Conservation (phyloP, 345 rosid species). For the Hevea brasiliensis region DNA sequence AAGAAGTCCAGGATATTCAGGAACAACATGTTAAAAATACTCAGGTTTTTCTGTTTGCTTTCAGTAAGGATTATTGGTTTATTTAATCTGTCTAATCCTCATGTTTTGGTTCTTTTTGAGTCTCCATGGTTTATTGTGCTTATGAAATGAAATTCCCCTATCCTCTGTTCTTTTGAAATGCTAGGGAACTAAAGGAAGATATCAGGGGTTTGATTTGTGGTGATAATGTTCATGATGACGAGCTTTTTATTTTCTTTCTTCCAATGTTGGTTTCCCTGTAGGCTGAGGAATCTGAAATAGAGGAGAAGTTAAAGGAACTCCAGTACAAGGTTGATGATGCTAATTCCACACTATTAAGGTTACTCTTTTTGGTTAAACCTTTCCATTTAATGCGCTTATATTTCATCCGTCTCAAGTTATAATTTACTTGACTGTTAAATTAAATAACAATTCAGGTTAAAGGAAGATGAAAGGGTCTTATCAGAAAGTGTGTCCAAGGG, state of each 20-base stretch:
- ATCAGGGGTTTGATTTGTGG: neutral
- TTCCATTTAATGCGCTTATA: slow-evolving; percentile 11
- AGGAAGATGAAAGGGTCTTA: slow-evolving; percentile 60
- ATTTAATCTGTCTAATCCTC: neutral
- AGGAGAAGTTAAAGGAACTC: slow-evolving; percentile 61
- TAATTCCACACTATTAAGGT: slow-evolving; percentile 58
- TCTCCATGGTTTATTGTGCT: neutral
- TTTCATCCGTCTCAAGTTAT: slow-evolving; percentile 10
- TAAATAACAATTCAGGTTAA: slow-evolving; percentile 48
- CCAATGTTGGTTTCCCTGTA: slow-evolving; percentile 30
- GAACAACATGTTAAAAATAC: slow-evolving; percentile 70
- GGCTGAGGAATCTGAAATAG: slow-evolving; percentile 85
- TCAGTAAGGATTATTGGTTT: neutral
- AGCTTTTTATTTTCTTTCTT: neutral
- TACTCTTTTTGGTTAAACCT: slow-evolving; percentile 12
- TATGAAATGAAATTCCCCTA: neutral
- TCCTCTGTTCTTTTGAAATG: neutral
- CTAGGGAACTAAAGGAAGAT: neutral
- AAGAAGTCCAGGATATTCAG: slow-evolving; percentile 65
- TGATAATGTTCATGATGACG: neutral
- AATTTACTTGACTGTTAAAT: slow-evolving; percentile 12
- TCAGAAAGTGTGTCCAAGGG: slow-evolving; percentile 40
- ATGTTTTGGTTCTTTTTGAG: neutral
- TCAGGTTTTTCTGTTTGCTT: slow-evolving; percentile 53
- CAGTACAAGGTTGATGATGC: slow-evolving; percentile 52